These are phyloP conservation scores for Ganoderma sinense DNA, from an alignment of 1,284 basidiomycete genomes.

Conservation along the genomic window DNA sequence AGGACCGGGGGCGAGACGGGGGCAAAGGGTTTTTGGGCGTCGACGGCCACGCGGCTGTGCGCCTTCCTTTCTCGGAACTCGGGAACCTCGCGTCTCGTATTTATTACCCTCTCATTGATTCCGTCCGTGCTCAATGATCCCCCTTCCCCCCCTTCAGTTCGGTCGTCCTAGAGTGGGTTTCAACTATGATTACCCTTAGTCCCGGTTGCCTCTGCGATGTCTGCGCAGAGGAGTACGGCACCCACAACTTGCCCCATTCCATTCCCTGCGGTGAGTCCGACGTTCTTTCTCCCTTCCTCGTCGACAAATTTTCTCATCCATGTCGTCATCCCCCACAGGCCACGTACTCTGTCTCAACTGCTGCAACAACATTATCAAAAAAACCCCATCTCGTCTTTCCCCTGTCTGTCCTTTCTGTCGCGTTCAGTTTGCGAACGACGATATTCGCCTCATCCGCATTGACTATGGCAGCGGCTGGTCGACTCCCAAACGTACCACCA, in stretches of 20 bases:
- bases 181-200: slow-evolving; percentile 76
- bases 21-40: slow-evolving; percentile 31
- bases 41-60: slow-evolving; percentile 26
- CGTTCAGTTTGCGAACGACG: slow-evolving; percentile 69
- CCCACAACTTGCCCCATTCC: slow-evolving; percentile 75
- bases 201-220: slow-evolving; percentile 85
- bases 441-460: slow-evolving; percentile 77
- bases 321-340: slow-evolving; percentile 50
- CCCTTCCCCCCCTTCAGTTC: slow-evolving; percentile 39
- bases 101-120: slow-evolving; percentile 40
- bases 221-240: slow-evolving; percentile 82
- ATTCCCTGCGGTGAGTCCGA: slow-evolving; percentile 74
- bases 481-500: slow-evolving; percentile 52
- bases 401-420: slow-evolving; percentile 85
- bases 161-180: slow-evolving; percentile 36
- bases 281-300: slow-evolving; percentile 20
- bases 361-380: slow-evolving; percentile 81
- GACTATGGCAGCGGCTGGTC: slow-evolving; percentile 73
- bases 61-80: slow-evolving; percentile 28
- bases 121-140: slow-evolving; percentile 39
- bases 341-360: slow-evolving; percentile 79
- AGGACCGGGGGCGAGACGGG: slow-evolving; percentile 18
- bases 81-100: slow-evolving; percentile 35
- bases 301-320: slow-evolving; percentile 34
- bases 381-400: slow-evolving; percentile 68